These are phyloP conservation scores for Brettanomyces naardenensis DNA, from an alignment of 805 yeast genomes.

Conservation along the genomic window DNA sequence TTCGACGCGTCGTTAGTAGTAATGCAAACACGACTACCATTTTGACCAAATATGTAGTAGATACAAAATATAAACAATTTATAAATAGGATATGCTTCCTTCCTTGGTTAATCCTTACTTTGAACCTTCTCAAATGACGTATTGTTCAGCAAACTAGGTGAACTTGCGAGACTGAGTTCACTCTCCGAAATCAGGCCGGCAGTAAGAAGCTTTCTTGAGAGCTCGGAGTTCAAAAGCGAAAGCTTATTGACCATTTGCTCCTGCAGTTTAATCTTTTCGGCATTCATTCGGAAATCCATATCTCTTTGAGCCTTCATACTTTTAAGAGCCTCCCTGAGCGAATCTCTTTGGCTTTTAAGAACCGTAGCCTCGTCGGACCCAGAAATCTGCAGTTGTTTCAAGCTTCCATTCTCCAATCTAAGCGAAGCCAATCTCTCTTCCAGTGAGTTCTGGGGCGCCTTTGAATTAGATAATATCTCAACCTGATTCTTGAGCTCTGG, in stretches of 20 bases:
- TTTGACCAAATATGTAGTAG: too few species aligned
- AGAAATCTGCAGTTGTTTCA: conserved; percentile 26
- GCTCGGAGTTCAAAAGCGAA: conserved; percentile 11
- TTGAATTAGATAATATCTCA: conserved; percentile 23
- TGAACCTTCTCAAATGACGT: conserved; percentile 11
- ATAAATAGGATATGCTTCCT: too few species aligned
- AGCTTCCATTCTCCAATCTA: conserved; percentile 23
- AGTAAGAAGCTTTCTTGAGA: conserved; percentile 6
- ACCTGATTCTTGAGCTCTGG: conserved; percentile 40
- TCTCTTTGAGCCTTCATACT: conserved; percentile 24
- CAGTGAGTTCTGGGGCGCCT: conserved; percentile 6
- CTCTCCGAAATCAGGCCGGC: conserved; percentile 1
- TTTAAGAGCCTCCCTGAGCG: conserved; percentile 10
- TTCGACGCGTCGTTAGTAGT: too few species aligned
- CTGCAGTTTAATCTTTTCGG: conserved; percentile 3
- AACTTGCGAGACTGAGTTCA: conserved; percentile 3
- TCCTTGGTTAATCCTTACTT: too few species aligned
- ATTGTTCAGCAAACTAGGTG: conserved; percentile 11
- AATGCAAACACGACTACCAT: too few species aligned
- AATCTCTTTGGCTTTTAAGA: conserved; percentile 5
- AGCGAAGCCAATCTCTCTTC: conserved; percentile 22
- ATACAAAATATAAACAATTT: too few species aligned
- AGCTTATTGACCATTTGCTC: conserved; percentile 4
- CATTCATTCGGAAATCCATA: conserved; percentile 2
- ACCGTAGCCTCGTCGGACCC: conserved; percentile 8